These are phyloP conservation scores for Phytophthora uliginosa DNA, from an alignment of 352 stramenopile genomes.

Conservation along the genomic window DNA sequence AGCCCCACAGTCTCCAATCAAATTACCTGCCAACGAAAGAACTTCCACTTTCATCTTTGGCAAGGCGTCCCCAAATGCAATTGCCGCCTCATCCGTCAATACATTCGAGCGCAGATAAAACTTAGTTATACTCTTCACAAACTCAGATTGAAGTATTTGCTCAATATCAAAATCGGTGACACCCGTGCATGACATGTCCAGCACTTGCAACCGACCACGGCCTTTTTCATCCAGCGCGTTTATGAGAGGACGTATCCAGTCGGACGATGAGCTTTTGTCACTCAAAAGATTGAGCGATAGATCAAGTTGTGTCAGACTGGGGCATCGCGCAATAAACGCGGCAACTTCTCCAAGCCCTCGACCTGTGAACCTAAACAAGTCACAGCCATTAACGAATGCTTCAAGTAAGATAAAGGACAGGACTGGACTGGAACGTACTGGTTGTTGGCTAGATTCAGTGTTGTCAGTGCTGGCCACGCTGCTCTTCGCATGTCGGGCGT, in stretches of 20 bases:
- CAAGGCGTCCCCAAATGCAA: slow-evolving; percentile 31
- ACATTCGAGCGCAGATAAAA: slow-evolving; percentile 60
- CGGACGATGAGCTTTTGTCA: not conserved
- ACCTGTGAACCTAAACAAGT: slow-evolving; percentile 35
- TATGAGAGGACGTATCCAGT: slow-evolving; percentile 10
- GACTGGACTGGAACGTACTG: slow-evolving; percentile 32
- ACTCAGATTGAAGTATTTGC: slow-evolving; percentile 22
- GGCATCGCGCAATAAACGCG: slow-evolving; percentile 40
- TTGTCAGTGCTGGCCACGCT: slow-evolving; percentile 39
- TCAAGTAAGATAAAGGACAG: not conserved
- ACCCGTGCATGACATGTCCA: slow-evolving; percentile 66
- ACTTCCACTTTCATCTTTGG: slow-evolving; percentile 33
- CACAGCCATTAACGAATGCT: not conserved
- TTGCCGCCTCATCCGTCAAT: slow-evolving; percentile 39
- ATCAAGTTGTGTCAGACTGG: slow-evolving; percentile 46
- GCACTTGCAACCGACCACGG: slow-evolving; percentile 16
- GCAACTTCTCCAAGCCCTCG: slow-evolving; percentile 30
- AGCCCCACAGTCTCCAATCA: slow-evolving; percentile 47
- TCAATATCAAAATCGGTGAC: slow-evolving; percentile 33
- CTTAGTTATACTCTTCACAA: slow-evolving; percentile 34
- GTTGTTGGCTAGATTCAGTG: slow-evolving; percentile 64
- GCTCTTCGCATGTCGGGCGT: slow-evolving; percentile 7
- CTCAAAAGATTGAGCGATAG: slow-evolving; percentile 59
- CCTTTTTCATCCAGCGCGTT: slow-evolving; percentile 16
- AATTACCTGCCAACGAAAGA: slow-evolving; percentile 59